Evolutionary conservation across 139 green algal species (phyloP).

Genomic region (Mychonastes homosphaera): DNA sequence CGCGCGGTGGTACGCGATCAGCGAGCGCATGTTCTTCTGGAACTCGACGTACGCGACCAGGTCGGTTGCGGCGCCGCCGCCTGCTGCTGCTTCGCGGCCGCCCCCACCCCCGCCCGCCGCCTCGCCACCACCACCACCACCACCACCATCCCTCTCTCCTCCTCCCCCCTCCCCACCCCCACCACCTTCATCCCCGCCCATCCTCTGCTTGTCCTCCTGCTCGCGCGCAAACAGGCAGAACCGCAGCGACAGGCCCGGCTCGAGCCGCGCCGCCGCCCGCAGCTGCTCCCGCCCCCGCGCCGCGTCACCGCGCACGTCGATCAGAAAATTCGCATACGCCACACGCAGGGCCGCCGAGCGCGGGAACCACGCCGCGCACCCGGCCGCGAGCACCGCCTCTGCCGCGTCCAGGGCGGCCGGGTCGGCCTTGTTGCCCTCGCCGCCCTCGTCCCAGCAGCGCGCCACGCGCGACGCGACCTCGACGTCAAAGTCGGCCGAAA

Average conservation of each 20-base stretch:
- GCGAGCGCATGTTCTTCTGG: constrained; percentile 28
- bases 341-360: constrained; percentile 27
- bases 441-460: constrained; percentile 32
- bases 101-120: neutral
- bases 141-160: neutral
- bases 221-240: constrained; percentile 41
- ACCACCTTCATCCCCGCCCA: constrained; percentile 10
- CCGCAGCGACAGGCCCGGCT: constrained; percentile 24
- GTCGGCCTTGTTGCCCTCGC: constrained; percentile 25
- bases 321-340: constrained; percentile 33
- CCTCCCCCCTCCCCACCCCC: constrained; percentile 9
- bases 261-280: constrained; percentile 28
- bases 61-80: constrained; percentile 9
- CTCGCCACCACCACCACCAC: constrained; percentile 17
- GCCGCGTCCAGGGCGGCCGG: constrained; percentile 19
- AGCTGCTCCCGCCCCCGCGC: constrained; percentile 7
- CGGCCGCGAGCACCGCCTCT: constrained; percentile 24
- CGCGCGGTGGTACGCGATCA: constrained; percentile 34
- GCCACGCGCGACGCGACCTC: constrained; percentile 26
- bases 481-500: constrained; percentile 26
- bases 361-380: constrained; percentile 24
- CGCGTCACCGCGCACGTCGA: constrained; percentile 14
- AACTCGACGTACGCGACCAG: constrained; percentile 47
- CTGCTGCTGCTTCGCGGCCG: neutral
- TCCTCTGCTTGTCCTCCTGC: constrained; percentile 37